These are phyloP conservation scores for Pterulicium gracile DNA, from an alignment of 1,284 basidiomycete species.

Conservation along the genomic window DNA sequence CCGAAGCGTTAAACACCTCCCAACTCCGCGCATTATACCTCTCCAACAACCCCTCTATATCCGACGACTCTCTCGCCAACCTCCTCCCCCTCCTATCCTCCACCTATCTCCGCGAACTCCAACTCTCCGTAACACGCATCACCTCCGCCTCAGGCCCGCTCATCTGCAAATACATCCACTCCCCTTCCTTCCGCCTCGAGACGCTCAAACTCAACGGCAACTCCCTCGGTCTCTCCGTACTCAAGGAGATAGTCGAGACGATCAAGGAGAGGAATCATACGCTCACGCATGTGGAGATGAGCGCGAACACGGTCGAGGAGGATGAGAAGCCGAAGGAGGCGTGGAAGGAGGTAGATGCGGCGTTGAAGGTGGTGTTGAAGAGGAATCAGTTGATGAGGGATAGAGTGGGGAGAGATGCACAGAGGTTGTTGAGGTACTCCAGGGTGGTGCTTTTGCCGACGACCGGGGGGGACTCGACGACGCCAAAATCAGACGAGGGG, in stretches of 20 bases:
- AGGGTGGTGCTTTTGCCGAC: conserved; percentile 39
- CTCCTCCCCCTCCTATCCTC: conserved; percentile 40
- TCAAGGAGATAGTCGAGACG: conserved; percentile 33
- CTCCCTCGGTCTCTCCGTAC: conserved; percentile 31
- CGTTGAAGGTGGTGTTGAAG: conserved; percentile 28
- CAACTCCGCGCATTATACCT: conserved; percentile 32
- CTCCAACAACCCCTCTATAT: conserved; percentile 28
- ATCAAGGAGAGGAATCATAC: conserved; percentile 38
- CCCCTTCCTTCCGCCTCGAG: conserved; percentile 37
- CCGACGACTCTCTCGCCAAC: conserved; percentile 36
- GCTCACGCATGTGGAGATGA: conserved; percentile 37
- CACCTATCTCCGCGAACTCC: conserved; percentile 38
- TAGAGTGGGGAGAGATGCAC: conserved; percentile 36
- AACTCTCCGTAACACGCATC: conserved; percentile 42
- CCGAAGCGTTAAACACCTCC: conserved; percentile 38
- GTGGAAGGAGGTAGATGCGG: conserved; percentile 27
- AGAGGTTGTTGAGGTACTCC: conserved; percentile 39
- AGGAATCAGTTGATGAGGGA: conserved; percentile 39
- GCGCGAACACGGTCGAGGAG: conserved; percentile 29
- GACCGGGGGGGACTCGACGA: background rate
- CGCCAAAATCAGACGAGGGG: conserved; percentile 14
- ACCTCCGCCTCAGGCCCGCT: conserved; percentile 30
- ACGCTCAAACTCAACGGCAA: conserved; percentile 49
- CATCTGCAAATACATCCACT: conserved; percentile 41
- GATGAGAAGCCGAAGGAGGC: conserved; percentile 5